Evolutionary conservation across 306 rosid genomes (phyloP).

Genomic region (Aeschynomene evenia): DNA sequence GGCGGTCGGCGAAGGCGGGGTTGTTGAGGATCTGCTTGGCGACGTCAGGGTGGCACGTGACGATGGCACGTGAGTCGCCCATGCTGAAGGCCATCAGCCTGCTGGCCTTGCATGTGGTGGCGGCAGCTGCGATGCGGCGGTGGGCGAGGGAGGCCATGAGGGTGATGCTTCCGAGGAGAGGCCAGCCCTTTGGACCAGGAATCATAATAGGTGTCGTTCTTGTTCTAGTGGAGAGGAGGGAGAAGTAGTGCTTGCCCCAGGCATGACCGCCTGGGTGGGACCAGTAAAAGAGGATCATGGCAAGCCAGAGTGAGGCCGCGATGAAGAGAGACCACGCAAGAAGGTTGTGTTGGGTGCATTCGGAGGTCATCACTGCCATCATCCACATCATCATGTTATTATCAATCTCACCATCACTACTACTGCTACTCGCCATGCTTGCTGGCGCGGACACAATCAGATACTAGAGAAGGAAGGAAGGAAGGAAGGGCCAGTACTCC

Average conservation of each 20-base stretch:
- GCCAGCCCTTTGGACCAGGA: slow-evolving; percentile 74
- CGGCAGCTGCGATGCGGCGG: slow-evolving; percentile 53
- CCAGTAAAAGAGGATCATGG: slow-evolving; percentile 48
- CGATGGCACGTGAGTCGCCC: slow-evolving; percentile 56
- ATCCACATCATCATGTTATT: slow-evolving; percentile 69
- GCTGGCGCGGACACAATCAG: too few relatives aligned
- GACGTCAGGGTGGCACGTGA: slow-evolving; percentile 59
- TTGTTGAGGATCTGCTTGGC: slow-evolving; percentile 68
- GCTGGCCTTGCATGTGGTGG: slow-evolving; percentile 42
- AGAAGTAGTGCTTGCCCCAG: slow-evolving; percentile 49
- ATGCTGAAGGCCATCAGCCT: slow-evolving; percentile 76
- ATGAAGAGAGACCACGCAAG: slow-evolving; percentile 38
- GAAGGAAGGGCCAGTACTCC: too few relatives aligned
- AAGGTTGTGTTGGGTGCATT: slow-evolving; percentile 42
- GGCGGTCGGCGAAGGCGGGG: slow-evolving; percentile 63
- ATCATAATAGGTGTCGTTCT: neutral
- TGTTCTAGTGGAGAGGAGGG: neutral
- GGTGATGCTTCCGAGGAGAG: slow-evolving; percentile 65
- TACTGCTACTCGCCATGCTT: slow-evolving; percentile 42
- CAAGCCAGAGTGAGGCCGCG: slow-evolving; percentile 32
- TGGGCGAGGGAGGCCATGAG: slow-evolving; percentile 64
- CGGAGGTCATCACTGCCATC: slow-evolving; percentile 50
- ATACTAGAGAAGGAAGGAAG: too few relatives aligned
- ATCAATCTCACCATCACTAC: too few relatives aligned
- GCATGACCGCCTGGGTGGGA: slow-evolving; percentile 86